Percentiles rank a stretch among this genome's conserved stretches.
phyloP scores from a whole-genome alignment of 2,329 filamentous ascomycete species.

The Polytolypa hystricis region DNA sequence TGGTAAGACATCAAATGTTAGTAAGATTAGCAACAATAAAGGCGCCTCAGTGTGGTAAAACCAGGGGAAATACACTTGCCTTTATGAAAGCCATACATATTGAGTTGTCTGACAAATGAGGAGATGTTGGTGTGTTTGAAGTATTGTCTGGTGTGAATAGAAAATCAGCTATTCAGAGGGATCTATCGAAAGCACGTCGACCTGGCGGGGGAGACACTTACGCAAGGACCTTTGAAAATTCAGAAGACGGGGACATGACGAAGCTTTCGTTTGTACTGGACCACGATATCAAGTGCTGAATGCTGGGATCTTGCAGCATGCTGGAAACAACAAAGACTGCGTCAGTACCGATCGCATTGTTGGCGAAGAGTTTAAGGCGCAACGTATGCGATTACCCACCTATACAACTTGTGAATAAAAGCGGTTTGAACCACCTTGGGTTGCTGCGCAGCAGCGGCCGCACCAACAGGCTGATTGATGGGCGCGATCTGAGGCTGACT shows the following conservation, averaged over 20 bases:
- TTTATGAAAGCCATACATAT: constrained; percentile 99
- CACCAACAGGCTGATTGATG: constrained; percentile 27
- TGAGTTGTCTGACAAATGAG: constrained; percentile 92
- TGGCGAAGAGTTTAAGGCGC: neutral
- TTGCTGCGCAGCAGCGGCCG: constrained; percentile 58
- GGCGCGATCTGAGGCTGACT: constrained; percentile 17
- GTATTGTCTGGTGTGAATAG: constrained; percentile 60
- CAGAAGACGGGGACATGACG: constrained; percentile 93
- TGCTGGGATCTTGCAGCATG: constrained; percentile 90
- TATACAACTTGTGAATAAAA: constrained; percentile 98
- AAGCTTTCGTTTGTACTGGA: constrained; percentile 90
- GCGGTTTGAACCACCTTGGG: constrained; percentile 97
- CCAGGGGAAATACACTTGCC: too few species aligned
- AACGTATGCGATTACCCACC: constrained; percentile 47
- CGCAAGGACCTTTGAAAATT: constrained; percentile 97
- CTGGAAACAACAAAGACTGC: constrained; percentile 38
- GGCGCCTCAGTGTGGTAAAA: constrained; percentile 15
- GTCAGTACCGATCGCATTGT: too few species aligned
- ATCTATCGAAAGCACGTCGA: neutral
- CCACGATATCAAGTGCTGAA: constrained; percentile 95
- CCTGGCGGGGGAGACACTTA: constrained; percentile 42
- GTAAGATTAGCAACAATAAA: constrained; percentile 3
- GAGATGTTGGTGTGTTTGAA: constrained; percentile 99
- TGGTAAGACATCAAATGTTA: neutral
- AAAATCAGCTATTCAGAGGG: neutral